These are phyloP conservation scores for Cytospora leucostoma DNA, from an alignment of 2,329 filamentous ascomycete genomes.

Conservation along the genomic window DNA sequence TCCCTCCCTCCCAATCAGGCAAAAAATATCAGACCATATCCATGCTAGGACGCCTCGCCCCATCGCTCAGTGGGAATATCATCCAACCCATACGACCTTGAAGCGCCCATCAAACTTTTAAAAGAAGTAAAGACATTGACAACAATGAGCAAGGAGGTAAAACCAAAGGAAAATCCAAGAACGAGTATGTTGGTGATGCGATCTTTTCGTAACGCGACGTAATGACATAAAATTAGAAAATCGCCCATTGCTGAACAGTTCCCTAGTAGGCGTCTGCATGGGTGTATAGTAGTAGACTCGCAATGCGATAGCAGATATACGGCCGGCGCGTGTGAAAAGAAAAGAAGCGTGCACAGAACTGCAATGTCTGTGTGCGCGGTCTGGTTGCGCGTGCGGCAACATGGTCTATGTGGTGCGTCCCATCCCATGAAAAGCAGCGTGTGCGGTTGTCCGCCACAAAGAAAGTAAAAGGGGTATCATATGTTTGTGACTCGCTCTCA, in stretches of 20 bases:
- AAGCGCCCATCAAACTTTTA: neutral
- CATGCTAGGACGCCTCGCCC: neutral
- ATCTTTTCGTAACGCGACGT: slow-evolving; percentile 3
- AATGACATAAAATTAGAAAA: slow-evolving; percentile 12
- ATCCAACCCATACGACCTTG: neutral
- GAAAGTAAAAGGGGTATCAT: slow-evolving; percentile 17
- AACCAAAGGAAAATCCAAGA: neutral
- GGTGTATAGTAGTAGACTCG: slow-evolving; percentile 15
- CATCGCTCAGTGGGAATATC: neutral
- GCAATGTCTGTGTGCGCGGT: neutral
- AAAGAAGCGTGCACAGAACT: slow-evolving; percentile 16
- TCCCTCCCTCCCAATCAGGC: neutral
- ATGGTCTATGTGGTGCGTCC: slow-evolving; percentile 4
- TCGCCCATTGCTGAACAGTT: slow-evolving; percentile 9
- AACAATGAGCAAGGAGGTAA: neutral
- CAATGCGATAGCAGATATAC: slow-evolving; percentile 4
- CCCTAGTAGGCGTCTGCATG: slow-evolving; percentile 10
- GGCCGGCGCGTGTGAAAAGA: slow-evolving; percentile 4
- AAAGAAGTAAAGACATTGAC: neutral
- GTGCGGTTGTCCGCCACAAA: slow-evolving; percentile 6
- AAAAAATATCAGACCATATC: neutral
- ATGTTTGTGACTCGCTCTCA: neutral
- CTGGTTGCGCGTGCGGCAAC: neutral
- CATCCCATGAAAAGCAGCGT: slow-evolving; percentile 14
- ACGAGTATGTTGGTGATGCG: slow-evolving; percentile 8